Evolutionary conservation across 495 filamentous ascomycete genomes (phyloP).

Genomic region (Penicillium bovifimosum): DNA sequence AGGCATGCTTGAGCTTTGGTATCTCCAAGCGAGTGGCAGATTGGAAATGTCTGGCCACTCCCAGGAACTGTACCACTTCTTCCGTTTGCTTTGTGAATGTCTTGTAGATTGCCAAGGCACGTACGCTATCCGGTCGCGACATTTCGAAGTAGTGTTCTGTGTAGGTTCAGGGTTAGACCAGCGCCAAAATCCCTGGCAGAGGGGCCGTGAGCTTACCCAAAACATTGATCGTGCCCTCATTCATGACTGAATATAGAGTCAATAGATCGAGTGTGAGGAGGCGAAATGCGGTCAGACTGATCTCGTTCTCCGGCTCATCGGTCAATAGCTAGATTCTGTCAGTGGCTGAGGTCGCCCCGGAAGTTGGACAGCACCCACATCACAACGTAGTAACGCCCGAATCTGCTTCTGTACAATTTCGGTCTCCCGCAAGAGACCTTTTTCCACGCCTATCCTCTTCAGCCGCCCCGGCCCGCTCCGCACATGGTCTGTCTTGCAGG

Average conservation of each 20-base stretch:
- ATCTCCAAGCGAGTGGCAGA: conserved; percentile 88
- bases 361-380: conserved; percentile 51
- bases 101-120: conserved; percentile 89
- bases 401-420: conserved; percentile 90
- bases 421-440: conserved; percentile 87
- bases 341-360: conserved; percentile 19
- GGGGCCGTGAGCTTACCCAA: conserved; percentile 57
- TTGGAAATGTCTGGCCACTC: conserved; percentile 82
- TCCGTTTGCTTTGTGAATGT: conserved; percentile 91
- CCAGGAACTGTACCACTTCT: conserved; percentile 83
- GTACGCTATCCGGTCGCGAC: conserved; percentile 87
- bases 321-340: conserved; percentile 65
- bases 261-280: conserved; percentile 87
- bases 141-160: conserved; percentile 97
- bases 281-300: conserved; percentile 92
- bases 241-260: conserved; percentile 88
- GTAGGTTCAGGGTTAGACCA: conserved; percentile 17
- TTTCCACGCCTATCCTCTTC: conserved; percentile 84
- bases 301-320: conserved; percentile 91
- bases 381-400: conserved; percentile 76
- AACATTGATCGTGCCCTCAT: conserved; percentile 97
- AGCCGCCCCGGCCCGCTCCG: conserved; percentile 74
- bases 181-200: neutral
- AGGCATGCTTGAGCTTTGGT: conserved; percentile 95
- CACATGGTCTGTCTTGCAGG: conserved; percentile 87